Conservation (phyloP, 371 early-diverging fungal genomes). For the Funneliformis caledonium region DNA sequence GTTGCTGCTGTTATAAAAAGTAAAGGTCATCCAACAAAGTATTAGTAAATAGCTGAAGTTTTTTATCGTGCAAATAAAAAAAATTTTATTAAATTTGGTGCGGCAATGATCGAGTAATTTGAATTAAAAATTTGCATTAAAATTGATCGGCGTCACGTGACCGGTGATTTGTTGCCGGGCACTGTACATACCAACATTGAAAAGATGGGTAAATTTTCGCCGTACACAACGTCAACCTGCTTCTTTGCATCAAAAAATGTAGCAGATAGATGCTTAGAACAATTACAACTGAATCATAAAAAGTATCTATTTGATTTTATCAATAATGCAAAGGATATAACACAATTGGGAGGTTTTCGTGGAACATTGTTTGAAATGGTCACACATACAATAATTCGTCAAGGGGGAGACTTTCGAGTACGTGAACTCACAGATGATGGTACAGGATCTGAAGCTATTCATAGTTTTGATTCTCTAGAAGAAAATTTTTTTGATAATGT, state of each 20-base stretch:
- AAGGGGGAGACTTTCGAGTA: constrained; percentile 1
- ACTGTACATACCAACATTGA: not conserved
- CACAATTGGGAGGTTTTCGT: not conserved
- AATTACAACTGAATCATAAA: not conserved
- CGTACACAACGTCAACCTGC: not conserved
- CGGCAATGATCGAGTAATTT: too few species aligned
- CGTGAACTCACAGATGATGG: not conserved
- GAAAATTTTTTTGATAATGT: not conserved
- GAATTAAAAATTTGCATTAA: too few species aligned
- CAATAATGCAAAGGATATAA: not conserved
- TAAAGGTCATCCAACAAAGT: too few species aligned
- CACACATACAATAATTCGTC: not conserved
- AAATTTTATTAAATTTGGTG: too few species aligned
- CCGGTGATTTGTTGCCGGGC: too few species aligned
- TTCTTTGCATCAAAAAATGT: constrained; percentile 1
- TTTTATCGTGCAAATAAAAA: too few species aligned
- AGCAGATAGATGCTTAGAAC: not conserved
- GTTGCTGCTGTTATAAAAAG: too few species aligned
- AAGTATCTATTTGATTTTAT: constrained; percentile 16
- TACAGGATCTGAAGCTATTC: not conserved
- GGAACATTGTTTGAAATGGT: constrained; percentile 1
- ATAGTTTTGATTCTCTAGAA: constrained; percentile 1
- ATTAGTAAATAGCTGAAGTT: too few species aligned
- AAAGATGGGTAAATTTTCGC: not conserved
- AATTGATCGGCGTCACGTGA: too few species aligned